Evolutionary conservation across 2,329 filamentous ascomycete species (phyloP).

Genomic region (Nemania serpens): DNA sequence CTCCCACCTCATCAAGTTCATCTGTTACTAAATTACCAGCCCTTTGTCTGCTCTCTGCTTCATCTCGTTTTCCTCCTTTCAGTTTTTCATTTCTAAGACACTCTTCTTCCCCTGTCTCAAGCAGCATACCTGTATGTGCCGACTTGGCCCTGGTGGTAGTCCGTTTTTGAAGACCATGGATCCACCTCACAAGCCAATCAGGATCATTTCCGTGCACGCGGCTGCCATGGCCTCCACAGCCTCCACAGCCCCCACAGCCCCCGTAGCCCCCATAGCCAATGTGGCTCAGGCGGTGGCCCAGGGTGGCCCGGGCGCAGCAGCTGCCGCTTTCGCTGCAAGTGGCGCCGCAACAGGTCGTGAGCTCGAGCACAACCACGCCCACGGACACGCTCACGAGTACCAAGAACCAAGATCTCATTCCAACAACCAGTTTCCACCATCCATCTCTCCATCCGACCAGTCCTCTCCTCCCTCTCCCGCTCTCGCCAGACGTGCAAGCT

Average conservation of each 20-base stretch:
- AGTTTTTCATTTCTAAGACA: no score
- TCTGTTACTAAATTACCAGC: neutral
- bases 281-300: slow-evolving; percentile 14
- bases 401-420: neutral
- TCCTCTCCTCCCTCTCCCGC: neutral
- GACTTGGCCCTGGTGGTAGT: no score
- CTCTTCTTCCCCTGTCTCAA: no score
- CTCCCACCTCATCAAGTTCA: no score
- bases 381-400: no score
- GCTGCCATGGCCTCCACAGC: neutral
- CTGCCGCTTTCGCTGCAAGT: neutral
- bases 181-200: slow-evolving; percentile 5
- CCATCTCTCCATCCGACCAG: neutral
- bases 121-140: no score
- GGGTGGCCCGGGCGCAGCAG: slow-evolving; percentile 2
- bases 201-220: neutral
- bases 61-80: no score
- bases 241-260: no score
- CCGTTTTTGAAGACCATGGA: no score
- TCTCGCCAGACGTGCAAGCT: neutral
- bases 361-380: no score
- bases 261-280: neutral
- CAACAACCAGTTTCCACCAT: neutral
- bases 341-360: no score
- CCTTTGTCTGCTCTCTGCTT: no score